Evolutionary conservation across 1,139 yeast genomes (phyloP).

Genomic region (Cylindricascospora bacillispora): DNA sequence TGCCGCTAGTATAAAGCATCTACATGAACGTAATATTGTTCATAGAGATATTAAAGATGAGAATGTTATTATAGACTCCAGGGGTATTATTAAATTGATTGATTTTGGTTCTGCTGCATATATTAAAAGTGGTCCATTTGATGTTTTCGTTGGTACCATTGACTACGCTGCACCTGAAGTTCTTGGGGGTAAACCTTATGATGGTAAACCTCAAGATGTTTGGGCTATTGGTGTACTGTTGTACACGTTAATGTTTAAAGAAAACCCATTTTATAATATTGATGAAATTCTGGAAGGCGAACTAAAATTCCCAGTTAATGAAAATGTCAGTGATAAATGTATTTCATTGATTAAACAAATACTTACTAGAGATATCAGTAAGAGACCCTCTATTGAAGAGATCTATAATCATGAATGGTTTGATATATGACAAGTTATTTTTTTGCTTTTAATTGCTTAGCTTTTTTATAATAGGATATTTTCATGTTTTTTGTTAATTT

Average conservation of each 20-base stretch:
- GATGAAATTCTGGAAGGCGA: slow-evolving; percentile 92
- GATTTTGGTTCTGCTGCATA: slow-evolving; percentile 96
- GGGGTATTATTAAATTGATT: slow-evolving; percentile 67
- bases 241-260: slow-evolving; percentile 84
- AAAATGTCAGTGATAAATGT: slow-evolving; percentile 40
- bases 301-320: slow-evolving; percentile 48
- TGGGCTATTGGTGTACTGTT: slow-evolving; percentile 92
- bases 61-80: slow-evolving; percentile 73
- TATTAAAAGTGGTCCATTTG: slow-evolving; percentile 83
- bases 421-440: slow-evolving; percentile 7
- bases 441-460: too few species aligned
- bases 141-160: slow-evolving; percentile 91
- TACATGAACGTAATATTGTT: slow-evolving; percentile 77
- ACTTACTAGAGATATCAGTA: slow-evolving; percentile 46
- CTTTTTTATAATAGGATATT: too few species aligned
- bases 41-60: slow-evolving; percentile 96
- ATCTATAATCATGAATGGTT: slow-evolving; percentile 64
- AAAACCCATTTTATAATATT: slow-evolving; percentile 88
- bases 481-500: too few species aligned
- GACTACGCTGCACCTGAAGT: slow-evolving; percentile 98
- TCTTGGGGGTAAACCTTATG: slow-evolving; percentile 72
- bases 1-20: slow-evolving; percentile 61
- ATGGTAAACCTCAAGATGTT: slow-evolving; percentile 87
- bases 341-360: slow-evolving; percentile 49
- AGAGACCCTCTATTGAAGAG: slow-evolving; percentile 63